These are phyloP conservation scores for Hyaloscypha hepaticicola DNA, from an alignment of 495 filamentous ascomycete genomes.

Conservation along the genomic window DNA sequence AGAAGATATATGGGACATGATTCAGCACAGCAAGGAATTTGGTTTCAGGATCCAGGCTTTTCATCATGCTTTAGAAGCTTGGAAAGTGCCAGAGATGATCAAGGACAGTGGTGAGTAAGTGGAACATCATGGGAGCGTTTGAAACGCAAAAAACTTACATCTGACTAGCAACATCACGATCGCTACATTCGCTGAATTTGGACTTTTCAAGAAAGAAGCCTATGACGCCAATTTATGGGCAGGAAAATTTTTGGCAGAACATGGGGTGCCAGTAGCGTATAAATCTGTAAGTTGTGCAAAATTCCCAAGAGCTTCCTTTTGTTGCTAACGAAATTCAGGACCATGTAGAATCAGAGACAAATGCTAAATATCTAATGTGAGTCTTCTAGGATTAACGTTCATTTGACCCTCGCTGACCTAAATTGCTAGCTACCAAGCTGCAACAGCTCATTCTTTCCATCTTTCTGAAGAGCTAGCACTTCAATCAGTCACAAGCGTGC, in stretches of 20 bases:
- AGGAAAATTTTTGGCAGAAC: conserved; percentile 59
- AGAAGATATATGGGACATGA: conserved; percentile 60
- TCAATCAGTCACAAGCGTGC: conserved; percentile 58
- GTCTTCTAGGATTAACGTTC: conserved; percentile 14
- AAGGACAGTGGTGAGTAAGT: conserved; percentile 42
- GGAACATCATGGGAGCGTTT: conserved; percentile 3
- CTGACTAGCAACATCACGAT: conserved; percentile 41
- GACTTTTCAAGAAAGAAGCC: conserved; percentile 63
- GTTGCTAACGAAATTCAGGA: conserved; percentile 30
- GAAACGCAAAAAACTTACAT: conserved; percentile 4
- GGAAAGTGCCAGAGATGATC: conserved; percentile 56
- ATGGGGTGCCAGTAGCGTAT: conserved; percentile 53
- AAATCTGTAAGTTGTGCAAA: conserved; percentile 34
- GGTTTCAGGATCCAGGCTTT: conserved; percentile 59
- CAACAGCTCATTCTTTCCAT: conserved; percentile 58
- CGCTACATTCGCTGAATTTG: conserved; percentile 59
- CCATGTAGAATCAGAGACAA: conserved; percentile 37
- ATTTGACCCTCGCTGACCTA: conserved; percentile 20
- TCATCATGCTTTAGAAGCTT: conserved; percentile 64
- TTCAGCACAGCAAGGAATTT: conserved; percentile 64
- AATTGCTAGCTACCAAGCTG: conserved; percentile 58
- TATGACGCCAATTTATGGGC: conserved; percentile 59
- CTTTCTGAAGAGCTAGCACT: conserved; percentile 59
- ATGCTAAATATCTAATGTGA: conserved; percentile 45
- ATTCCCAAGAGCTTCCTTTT: too few relatives aligned